Evolutionary conservation across 345 rosid species (phyloP), one percentile per base, ranked within the genome.

Genomic region (Kandelia obovata): DNA sequence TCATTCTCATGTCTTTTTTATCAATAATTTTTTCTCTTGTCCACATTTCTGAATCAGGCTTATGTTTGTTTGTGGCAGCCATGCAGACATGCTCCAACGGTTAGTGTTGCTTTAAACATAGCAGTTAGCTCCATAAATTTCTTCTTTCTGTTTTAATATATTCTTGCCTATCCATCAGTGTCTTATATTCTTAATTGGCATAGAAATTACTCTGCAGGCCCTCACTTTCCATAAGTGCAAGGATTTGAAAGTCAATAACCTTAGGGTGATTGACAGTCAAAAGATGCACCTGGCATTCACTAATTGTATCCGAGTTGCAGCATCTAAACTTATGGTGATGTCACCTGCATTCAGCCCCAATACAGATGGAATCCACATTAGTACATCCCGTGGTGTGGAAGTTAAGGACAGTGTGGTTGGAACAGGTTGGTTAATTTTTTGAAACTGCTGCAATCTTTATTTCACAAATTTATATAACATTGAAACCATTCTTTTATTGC

Each of bases 61-160:
- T 64, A 63, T 30, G 49, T 76, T 55, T 77, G 58, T 73, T 67
- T 27, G 69, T 73, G 84, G 77, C 93, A 89, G 98, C 92, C 90
- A 46, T 91, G 97, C 79, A 88, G 73, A n/a, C 89, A 84, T 51
- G 98, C 98, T 74, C 98, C 98, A 71, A 94, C 89, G 76, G 98
- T 94, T 74, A 65, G 92, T 82, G 68, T 71, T 57, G 58, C 64
- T 63, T 66, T 60, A 35, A 34, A 66, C 47, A 57, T 61, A 51
- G 65, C 67, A 46, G 66, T 72, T 73, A 30, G 59, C 76, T 78
- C 66, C 64, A 35, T 46, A 35, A 57, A 47, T 75, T 72, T 64
- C 32, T 20, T 59, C 10, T 61, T 27, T 61, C 59, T 21, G 19
- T 7, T 31, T 5, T 49, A 49, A 15, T 37, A 19, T n/a, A 19